Percentiles rank a stretch among this genome's conserved stretches.
phyloP scores from a whole-genome alignment of 108 stramenopile species.

The Aurantiochytrium sp. region DNA sequence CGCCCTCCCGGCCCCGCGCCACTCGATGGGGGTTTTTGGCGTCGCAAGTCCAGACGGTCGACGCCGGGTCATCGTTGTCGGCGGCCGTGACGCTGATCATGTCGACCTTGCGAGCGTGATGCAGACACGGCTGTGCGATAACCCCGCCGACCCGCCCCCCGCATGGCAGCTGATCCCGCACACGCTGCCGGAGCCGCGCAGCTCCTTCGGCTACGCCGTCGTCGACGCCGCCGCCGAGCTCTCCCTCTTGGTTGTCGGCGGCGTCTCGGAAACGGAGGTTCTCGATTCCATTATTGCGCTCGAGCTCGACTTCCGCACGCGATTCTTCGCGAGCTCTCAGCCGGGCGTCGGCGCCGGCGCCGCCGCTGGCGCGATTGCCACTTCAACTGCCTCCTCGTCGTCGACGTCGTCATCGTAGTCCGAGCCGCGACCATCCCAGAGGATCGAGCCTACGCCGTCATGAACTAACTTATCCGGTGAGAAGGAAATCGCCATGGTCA shows the following conservation, averaged over 20 bases:
- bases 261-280: background rate
- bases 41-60: background rate
- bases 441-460: too few relatives aligned
- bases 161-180: background rate
- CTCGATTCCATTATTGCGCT: background rate
- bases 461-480: too few relatives aligned
- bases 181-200: background rate
- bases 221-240: background rate
- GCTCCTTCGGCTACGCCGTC: background rate
- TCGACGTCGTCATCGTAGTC: too few relatives aligned
- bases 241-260: background rate
- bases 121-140: background rate
- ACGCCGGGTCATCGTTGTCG: background rate
- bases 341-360: background rate
- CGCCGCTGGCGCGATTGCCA: background rate
- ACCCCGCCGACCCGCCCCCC: background rate
- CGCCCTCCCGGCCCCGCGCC: background rate
- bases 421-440: too few relatives aligned
- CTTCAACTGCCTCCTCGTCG: too few relatives aligned
- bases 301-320: background rate
- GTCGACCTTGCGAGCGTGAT: background rate
- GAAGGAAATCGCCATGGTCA: too few relatives aligned
- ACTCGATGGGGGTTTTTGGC: background rate
- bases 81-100: background rate
- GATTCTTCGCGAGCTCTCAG: background rate